Evolutionary conservation across 805 yeast species (phyloP).

Genomic region (Ogataea naganishii): DNA sequence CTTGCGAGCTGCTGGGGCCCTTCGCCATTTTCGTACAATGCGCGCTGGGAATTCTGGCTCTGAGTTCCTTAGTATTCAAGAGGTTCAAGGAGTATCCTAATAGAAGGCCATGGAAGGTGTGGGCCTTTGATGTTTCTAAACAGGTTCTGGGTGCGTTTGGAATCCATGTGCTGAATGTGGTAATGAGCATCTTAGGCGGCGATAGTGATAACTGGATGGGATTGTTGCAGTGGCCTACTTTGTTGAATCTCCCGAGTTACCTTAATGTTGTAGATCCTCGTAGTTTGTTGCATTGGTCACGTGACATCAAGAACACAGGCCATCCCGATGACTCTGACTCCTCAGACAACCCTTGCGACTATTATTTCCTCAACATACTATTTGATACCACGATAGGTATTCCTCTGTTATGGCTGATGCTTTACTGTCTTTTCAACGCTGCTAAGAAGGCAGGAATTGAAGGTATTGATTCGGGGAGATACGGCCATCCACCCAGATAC

Average conservation of each 20-base stretch:
- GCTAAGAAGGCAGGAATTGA: conserved; percentile 35
- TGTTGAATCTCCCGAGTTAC: background rate
- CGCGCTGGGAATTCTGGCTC: conserved; percentile 65
- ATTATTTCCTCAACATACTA: conserved; percentile 85
- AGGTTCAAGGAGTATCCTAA: conserved; percentile 71
- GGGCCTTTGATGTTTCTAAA: conserved; percentile 86
- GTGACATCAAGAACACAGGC: no score
- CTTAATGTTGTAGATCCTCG: no score
- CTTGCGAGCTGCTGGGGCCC: conserved; percentile 73
- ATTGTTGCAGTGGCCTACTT: background rate
- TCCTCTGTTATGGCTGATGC: conserved; percentile 57
- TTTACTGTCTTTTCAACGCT: conserved; percentile 41
- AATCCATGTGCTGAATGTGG: conserved; percentile 70
- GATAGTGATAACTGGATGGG: conserved; percentile 12
- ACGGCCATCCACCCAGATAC: conserved; percentile 58
- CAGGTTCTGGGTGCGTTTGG: conserved; percentile 85
- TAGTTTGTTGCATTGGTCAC: no score
- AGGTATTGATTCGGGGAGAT: conserved; percentile 46
- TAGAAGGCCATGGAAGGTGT: conserved; percentile 77
- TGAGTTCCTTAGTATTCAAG: conserved; percentile 66
- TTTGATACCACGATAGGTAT: conserved; percentile 94
- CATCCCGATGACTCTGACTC: conserved; percentile 13
- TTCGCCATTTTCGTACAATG: conserved; percentile 76
- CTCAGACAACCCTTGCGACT: conserved; percentile 72
- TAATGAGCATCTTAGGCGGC: conserved; percentile 54